Conservation (phyloP, 768 basidiomycete genomes). For the Boletus pseudopeckii region DNA sequence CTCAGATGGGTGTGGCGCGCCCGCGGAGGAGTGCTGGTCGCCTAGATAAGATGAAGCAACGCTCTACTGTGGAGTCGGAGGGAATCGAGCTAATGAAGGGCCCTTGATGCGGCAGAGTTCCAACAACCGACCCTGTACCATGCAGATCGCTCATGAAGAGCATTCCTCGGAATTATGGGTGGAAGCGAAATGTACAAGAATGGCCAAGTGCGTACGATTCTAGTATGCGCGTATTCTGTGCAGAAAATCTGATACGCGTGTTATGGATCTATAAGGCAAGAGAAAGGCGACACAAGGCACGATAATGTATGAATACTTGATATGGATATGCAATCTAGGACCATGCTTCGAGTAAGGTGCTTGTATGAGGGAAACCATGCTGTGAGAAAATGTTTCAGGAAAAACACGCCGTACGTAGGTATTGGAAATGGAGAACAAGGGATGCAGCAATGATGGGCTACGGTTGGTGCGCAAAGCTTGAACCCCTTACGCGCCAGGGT, state of each 20-base stretch:
- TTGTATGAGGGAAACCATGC: constrained; percentile 9
- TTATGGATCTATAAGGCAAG: constrained; percentile 12
- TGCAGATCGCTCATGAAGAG: not conserved
- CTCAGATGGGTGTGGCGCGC: not conserved
- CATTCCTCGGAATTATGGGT: constrained; percentile 6
- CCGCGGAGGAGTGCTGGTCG: not conserved
- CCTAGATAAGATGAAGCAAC: constrained; percentile 3
- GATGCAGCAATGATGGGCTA: not conserved
- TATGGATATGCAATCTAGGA: constrained; percentile 16
- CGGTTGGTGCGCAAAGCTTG: not conserved
- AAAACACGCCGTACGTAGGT: not conserved
- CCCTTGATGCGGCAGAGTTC: not conserved
- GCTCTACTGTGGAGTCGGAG: not conserved
- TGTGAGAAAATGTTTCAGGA: constrained; percentile 2
- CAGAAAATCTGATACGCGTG: constrained; percentile 11
- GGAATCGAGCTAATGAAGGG: constrained; percentile 1
- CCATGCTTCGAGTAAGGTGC: constrained; percentile 11
- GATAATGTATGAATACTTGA: constrained; percentile 4
- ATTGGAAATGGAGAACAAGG: not conserved
- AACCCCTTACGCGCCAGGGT: not conserved
- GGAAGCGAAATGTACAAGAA: constrained; percentile 18
- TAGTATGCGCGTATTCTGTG: constrained; percentile 10
- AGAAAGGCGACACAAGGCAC: not conserved
- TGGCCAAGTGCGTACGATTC: constrained; percentile 11
- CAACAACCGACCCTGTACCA: not conserved